Evolutionary conservation across 2,329 filamentous ascomycete genomes (phyloP), one percentile per base, ranked within the genome.

Genomic region (Xylaria sp.): DNA sequence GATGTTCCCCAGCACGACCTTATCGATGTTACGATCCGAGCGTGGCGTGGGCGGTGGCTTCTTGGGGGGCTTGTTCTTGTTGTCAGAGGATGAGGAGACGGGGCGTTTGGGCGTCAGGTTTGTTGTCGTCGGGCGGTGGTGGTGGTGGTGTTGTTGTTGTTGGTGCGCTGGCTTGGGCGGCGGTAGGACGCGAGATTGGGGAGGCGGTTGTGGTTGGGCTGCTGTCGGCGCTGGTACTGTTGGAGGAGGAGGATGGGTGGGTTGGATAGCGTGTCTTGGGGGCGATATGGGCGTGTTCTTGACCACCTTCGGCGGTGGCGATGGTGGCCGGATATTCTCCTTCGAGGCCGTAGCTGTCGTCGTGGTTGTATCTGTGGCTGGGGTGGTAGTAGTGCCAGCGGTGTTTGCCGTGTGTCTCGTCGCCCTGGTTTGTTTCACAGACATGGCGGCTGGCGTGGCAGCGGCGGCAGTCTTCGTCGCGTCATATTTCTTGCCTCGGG

Each of bases 1-100:
- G 26, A 94, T 79, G 65, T 92, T 85, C 4, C 92, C 93, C 57
- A 97, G 79, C 50, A 96, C 87, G 47, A 97, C 90, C 69, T 91
- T 90, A 68, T 91, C 85, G 61, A 97, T 88, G 70, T 95, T 96
- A 52, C 89, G 89, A 63, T 89, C 86, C 8, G 79, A 69, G 34
- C 73, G 72, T 1, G 72, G 74, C 5, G 74, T 72, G 1, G 71
- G 60, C 13, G 66, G 65, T 13, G 64, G 61, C 34, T 64, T n/a
- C n/a, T n/a, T 66, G 3, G 50, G 39, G 2, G 48, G 53, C 26
- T 60, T 63, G 34, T 59, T 39, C n/a, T n/a, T n/a, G n/a, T n/a
- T n/a, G n/a, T n/a, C n/a, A n/a, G n/a, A n/a, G 19, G 41, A 16
- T n/a, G 57, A 43, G 4, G 51, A 49, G 19, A 45, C 39, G 38